Conservation (phyloP, 208 protist genomes). For the Porcisia hertigi region DNA sequence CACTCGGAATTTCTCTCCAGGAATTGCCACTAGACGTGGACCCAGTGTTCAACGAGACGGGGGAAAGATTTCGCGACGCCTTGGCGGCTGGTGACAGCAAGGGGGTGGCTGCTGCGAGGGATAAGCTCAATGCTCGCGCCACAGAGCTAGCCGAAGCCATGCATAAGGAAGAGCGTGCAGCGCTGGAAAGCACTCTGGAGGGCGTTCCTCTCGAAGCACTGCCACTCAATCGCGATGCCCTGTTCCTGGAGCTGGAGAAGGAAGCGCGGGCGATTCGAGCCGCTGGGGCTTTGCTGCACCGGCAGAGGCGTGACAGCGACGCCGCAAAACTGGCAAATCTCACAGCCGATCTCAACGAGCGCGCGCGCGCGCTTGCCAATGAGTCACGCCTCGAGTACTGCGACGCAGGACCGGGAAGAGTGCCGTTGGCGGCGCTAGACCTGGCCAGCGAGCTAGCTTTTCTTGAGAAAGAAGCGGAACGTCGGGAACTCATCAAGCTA, state of each 20-base stretch:
- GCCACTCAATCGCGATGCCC: constrained; percentile 52
- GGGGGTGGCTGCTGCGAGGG: constrained; percentile 15
- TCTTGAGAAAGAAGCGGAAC: constrained; percentile 25
- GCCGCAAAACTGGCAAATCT: constrained; percentile 13
- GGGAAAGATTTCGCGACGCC: constrained; percentile 51
- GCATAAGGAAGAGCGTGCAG: constrained; percentile 37
- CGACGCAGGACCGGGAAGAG: constrained; percentile 47
- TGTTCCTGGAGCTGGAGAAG: constrained; percentile 44
- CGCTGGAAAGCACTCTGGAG: constrained; percentile 41
- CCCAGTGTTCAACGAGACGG: constrained; percentile 40
- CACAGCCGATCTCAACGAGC: constrained; percentile 53
- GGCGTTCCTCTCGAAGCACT: constrained; percentile 54
- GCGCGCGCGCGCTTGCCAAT: constrained; percentile 56
- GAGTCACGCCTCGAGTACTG: constrained; percentile 53
- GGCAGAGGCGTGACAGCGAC: constrained; percentile 25
- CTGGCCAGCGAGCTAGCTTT: constrained; percentile 12
- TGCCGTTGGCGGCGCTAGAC: constrained; percentile 42
- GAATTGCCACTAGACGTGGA: constrained; percentile 62
- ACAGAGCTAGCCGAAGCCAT: constrained; percentile 39
- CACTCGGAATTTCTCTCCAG: constrained; percentile 47
- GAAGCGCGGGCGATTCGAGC: constrained; percentile 40
- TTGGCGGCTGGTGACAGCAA: constrained; percentile 21
- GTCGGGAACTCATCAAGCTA: constrained; percentile 9
- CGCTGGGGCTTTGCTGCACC: background rate
- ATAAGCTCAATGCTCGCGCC: constrained; percentile 56